Percentiles rank a stretch among this genome's conserved stretches.
These are phyloP conservation scores for Parachaetomium inaequale DNA, from an alignment of 495 filamentous ascomycete species.

Conservation along the genomic window DNA sequence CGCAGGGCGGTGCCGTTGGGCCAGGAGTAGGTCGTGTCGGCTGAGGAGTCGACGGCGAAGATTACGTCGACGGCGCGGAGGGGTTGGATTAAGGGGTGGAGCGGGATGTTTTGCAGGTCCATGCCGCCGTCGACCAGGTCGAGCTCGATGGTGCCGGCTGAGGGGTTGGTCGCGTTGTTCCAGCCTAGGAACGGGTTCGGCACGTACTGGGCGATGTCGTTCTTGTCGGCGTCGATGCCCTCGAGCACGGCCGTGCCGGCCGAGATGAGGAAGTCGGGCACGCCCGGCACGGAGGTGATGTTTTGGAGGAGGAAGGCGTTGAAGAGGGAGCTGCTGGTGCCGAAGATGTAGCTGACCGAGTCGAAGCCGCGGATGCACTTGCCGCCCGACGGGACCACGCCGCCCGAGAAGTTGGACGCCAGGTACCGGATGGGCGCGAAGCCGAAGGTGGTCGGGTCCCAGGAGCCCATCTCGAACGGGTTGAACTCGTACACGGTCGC, in stretches of 20 bases:
- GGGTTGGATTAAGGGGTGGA: constrained; percentile 82
- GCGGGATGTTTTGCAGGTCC: constrained; percentile 83
- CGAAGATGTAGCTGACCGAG: constrained; percentile 81
- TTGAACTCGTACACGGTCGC: constrained; percentile 84
- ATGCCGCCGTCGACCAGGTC: constrained; percentile 84
- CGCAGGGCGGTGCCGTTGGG: constrained; percentile 83
- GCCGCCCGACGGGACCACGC: constrained; percentile 54
- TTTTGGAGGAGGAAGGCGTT: constrained; percentile 67
- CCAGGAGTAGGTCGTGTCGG: constrained; percentile 72
- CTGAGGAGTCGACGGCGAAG: constrained; percentile 84
- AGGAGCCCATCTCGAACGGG: constrained; percentile 82
- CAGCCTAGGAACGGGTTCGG: constrained; percentile 84
- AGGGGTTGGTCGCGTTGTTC: constrained; percentile 60
- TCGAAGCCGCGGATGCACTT: constrained; percentile 78
- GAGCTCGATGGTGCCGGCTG: constrained; percentile 52
- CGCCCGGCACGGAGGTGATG: constrained; percentile 37
- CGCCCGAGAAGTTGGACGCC: constrained; percentile 73
- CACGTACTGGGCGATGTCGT: constrained; percentile 78
- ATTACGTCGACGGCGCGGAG: constrained; percentile 78
- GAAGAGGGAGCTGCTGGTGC: constrained; percentile 88
- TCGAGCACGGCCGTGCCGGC: constrained; percentile 55
- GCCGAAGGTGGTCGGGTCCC: constrained; percentile 74
- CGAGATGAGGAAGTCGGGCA: constrained; percentile 52
- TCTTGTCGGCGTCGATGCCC: constrained; percentile 50
- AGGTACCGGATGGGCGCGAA: constrained; percentile 73